Conservation (phyloP, 108 stramenopile species). For the Pseudonitzschia delicatissima region DNA sequence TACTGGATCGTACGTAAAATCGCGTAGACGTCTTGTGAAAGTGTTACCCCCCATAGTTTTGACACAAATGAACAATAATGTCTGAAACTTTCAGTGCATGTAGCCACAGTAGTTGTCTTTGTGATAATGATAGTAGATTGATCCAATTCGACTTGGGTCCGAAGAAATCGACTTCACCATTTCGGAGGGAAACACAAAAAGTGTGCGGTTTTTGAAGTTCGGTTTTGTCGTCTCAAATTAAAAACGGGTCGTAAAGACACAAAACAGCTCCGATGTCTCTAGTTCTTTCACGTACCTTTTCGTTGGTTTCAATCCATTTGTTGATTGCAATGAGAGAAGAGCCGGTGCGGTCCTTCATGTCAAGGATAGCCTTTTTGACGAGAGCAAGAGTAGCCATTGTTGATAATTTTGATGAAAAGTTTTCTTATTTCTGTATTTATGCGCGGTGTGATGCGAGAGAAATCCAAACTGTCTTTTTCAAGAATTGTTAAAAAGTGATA, state of each 20-base stretch:
- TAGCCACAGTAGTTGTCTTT: slow-evolving; percentile 2
- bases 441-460: background rate
- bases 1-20: slow-evolving; percentile 20
- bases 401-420: slow-evolving; percentile 2
- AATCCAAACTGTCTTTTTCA: background rate
- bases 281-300: slow-evolving; percentile 41
- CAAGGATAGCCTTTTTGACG: slow-evolving; percentile 63
- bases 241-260: slow-evolving; percentile 3
- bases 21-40: slow-evolving; percentile 22
- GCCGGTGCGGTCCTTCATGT: slow-evolving; percentile 79
- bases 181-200: slow-evolving; percentile 1
- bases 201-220: slow-evolving; percentile 8
- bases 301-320: slow-evolving; percentile 73
- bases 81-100: background rate
- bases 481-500: slow-evolving; percentile 7
- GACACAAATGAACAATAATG: background rate
- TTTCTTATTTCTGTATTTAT: background rate
- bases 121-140: background rate
- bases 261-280: background rate
- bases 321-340: slow-evolving; percentile 70
- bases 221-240: background rate
- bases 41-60: slow-evolving; percentile 11
- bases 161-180: slow-evolving; percentile 5
- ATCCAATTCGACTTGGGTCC: background rate
- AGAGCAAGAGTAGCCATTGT: slow-evolving; percentile 55